These are phyloP conservation scores for Chaetomiaceae sp. DNA, from an alignment of 2,329 filamentous ascomycete species.

Conservation along the genomic window DNA sequence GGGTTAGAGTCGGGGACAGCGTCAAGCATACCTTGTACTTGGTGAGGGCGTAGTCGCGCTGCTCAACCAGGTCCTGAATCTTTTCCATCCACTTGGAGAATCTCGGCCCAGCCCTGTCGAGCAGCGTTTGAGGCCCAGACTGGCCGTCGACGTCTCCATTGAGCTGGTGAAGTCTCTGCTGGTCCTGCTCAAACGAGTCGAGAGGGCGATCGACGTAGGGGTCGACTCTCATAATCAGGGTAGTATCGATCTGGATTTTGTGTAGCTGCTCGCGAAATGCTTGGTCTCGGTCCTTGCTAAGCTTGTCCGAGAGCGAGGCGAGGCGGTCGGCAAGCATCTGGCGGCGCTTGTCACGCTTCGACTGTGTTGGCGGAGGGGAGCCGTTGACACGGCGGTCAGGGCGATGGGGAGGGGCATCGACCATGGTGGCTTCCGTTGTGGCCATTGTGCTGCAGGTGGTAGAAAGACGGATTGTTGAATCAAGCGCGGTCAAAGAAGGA, in stretches of 20 bases:
- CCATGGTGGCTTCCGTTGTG: conserved; percentile 23
- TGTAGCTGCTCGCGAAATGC: conserved; percentile 87
- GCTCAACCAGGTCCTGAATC: conserved; percentile 82
- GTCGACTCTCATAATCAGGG: conserved; percentile 77
- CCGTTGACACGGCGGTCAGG: conserved; percentile 27
- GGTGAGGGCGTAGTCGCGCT: conserved; percentile 77
- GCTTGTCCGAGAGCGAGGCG: conserved; percentile 67
- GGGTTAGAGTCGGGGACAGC: too few species aligned
- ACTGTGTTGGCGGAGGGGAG: conserved; percentile 41
- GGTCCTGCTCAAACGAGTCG: conserved; percentile 42
- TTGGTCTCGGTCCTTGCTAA: conserved; percentile 73
- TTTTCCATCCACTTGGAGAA: conserved; percentile 83
- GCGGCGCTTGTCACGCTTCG: conserved; percentile 87
- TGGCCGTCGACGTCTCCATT: conserved; percentile 34
- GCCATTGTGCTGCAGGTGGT: conserved; percentile 21
- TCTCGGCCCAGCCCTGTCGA: conserved; percentile 74
- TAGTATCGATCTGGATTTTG: conserved; percentile 87
- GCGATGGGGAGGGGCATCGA: conserved; percentile 20
- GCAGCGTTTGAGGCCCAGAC: conserved; percentile 48
- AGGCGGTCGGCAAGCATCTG: conserved; percentile 78
- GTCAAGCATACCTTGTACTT: conserved; percentile 77
- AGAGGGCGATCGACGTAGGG: conserved; percentile 58
- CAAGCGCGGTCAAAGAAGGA: too few species aligned
- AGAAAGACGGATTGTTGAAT: not conserved
- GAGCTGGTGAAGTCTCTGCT: conserved; percentile 33